Percentiles rank a stretch among this genome's conserved stretches.
These are phyloP conservation scores for Polysphondylium violaceum DNA, from an alignment of 78 protist genomes.

Conservation along the genomic window DNA sequence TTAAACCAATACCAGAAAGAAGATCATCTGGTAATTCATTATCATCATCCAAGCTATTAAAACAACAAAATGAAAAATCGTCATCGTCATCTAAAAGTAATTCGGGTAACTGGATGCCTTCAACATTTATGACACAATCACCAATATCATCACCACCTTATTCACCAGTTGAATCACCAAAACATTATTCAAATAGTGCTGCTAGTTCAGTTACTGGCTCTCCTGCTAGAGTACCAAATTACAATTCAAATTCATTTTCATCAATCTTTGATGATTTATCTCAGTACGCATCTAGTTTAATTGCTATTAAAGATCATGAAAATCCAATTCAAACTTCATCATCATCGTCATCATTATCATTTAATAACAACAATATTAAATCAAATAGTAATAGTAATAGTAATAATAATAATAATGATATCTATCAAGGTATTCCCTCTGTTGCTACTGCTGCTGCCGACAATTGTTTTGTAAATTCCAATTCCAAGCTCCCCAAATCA, in stretches of 20 bases:
- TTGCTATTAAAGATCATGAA: conserved; percentile 21
- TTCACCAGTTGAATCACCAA: conserved; percentile 15
- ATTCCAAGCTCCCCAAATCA: background rate
- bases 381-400: background rate
- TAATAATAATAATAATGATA: conserved; percentile 7
- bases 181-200: background rate
- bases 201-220: too few species aligned
- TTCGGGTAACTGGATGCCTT: background rate
- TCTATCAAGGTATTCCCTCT: background rate
- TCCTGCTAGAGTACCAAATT: too few species aligned
- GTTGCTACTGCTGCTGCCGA: background rate
- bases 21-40: conserved; percentile 3
- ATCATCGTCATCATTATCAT: background rate
- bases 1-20: background rate
- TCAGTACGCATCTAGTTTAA: conserved; percentile 50
- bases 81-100: background rate
- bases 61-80: background rate
- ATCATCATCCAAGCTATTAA: too few species aligned
- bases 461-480: background rate
- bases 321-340: background rate
- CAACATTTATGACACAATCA: background rate
- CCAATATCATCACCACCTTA: conserved; percentile 14
- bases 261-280: conserved; percentile 3
- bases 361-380: background rate
- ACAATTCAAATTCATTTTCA: background rate